Evolutionary conservation across 306 rosid species (phyloP).

Genomic region (Rosa lucieae): DNA sequence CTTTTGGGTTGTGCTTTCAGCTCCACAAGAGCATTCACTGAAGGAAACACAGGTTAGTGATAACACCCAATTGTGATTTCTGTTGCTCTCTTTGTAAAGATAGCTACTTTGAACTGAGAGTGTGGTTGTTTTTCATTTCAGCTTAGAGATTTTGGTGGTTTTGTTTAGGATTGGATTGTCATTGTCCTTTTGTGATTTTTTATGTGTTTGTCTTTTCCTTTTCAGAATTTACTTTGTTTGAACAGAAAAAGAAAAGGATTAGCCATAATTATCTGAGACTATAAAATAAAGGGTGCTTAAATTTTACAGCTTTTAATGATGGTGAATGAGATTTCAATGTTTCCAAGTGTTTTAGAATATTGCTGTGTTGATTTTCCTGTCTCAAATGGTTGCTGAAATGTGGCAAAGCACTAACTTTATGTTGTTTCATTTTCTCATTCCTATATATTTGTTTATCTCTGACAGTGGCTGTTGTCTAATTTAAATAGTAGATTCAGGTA

Average conservation of each 20-base stretch:
- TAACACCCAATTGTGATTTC: constrained; percentile 16
- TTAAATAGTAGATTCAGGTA: constrained; percentile 41
- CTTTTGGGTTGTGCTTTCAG: constrained; percentile 27
- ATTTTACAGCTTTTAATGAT: constrained; percentile 44
- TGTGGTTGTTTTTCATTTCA: constrained; percentile 13
- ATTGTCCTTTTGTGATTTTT: constrained; percentile 36
- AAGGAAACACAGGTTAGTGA: constrained; percentile 16
- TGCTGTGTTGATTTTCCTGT: constrained; percentile 35
- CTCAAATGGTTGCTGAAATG: constrained; percentile 43
- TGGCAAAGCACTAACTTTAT: constrained; percentile 38
- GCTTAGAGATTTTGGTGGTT: constrained; percentile 38
- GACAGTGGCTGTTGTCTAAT: constrained; percentile 36
- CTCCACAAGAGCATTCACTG: constrained; percentile 16
- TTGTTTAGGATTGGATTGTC: constrained; percentile 47
- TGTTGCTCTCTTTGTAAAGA: constrained; percentile 21
- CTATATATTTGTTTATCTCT: constrained; percentile 17
- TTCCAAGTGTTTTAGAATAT: constrained; percentile 20
- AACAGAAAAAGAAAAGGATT: not conserved
- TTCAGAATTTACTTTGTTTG: not conserved
- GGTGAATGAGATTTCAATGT: constrained; percentile 39
- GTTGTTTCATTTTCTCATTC: constrained; percentile 33
- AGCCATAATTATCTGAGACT: not conserved
- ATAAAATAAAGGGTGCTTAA: constrained; percentile 14
- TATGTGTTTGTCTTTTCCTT: constrained; percentile 4
- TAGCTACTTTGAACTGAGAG: constrained; percentile 27